These are phyloP conservation scores for Moringa oleifera DNA, from an alignment of 345 rosid genomes.

Conservation along the genomic window DNA sequence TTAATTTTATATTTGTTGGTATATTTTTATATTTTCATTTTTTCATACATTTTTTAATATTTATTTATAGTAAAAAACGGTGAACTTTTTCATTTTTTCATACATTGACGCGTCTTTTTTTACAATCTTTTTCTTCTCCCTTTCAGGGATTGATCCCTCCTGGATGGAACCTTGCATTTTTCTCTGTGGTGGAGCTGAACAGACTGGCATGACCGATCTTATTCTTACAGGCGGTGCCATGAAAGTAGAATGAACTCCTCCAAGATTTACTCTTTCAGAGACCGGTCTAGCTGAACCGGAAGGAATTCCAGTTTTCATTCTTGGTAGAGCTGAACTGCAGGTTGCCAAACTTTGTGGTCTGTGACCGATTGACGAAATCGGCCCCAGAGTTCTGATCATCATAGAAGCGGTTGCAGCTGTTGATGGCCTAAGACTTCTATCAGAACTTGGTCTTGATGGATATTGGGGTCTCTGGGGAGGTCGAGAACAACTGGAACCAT, in stretches of 20 bases:
- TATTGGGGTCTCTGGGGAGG: slow-evolving; percentile 16
- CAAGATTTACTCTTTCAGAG: slow-evolving; percentile 23
- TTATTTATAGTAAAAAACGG: too few species aligned
- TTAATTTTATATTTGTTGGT: too few species aligned
- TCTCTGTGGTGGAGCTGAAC: slow-evolving; percentile 60
- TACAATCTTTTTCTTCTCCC: slow-evolving; percentile 17
- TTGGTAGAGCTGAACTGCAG: slow-evolving; percentile 21
- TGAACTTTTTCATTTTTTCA: too few species aligned
- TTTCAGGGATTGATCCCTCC: slow-evolving; percentile 11
- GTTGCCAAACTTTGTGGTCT: slow-evolving; percentile 19
- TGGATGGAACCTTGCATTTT: slow-evolving; percentile 21
- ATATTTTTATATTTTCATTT: too few species aligned
- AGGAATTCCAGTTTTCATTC: slow-evolving; percentile 36
- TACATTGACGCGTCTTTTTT: slow-evolving; percentile 17
- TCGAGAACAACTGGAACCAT: slow-evolving; percentile 14
- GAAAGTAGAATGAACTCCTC: slow-evolving; percentile 31
- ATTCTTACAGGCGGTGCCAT: slow-evolving; percentile 63
- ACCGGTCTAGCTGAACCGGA: slow-evolving; percentile 18
- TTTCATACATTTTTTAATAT: too few species aligned
- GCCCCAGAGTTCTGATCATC: slow-evolving; percentile 19
- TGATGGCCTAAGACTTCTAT: slow-evolving; percentile 20
- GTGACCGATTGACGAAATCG: slow-evolving; percentile 17
- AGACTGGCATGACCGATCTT: slow-evolving; percentile 70
- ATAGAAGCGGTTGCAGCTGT: slow-evolving; percentile 21
- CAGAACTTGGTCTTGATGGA: slow-evolving; percentile 24